Evolutionary conservation across 495 filamentous ascomycete genomes (phyloP), one percentile per base, ranked within the genome.

Genomic region (Terfezia boudieri): DNA sequence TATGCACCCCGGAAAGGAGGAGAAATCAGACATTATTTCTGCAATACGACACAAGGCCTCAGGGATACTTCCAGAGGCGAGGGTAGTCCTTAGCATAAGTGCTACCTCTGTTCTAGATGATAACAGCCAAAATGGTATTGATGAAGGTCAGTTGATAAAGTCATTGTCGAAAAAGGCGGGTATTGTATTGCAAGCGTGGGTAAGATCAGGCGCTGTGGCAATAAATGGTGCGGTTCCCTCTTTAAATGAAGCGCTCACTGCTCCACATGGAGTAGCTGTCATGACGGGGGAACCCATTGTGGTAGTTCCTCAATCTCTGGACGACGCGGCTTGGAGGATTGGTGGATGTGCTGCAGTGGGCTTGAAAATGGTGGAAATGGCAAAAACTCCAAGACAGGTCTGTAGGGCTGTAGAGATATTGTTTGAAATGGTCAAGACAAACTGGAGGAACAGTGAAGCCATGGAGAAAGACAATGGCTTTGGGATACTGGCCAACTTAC

Each of bases 401-500:
- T 69, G 84, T n/a, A 74, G 83, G 38, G 80, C 87, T 4, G 80
- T 93, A 10, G 77, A 87, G 58, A 81, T 90, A 52, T 71, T 94
- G 48, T 86, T 94, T 57, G 78, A 82, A 62, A 81, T 81, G 53
- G 80, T 94, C 14, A 78, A 83, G 61, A 79, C 82, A 50, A 94
- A 81, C 64, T 98, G 90, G 90, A 77, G 90, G 59, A 96, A 95
- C 59, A 96, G 92, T 61, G 90, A 98, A 67, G 88, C 89, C 51
- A 93, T 98, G 86, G 90, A 98, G 67, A 79, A 79, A 63, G 88
- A 93, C 54, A 93, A 87, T 61, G 90, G 88, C 10, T 98, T 93
- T 64, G 81, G 83, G 12, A 82, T 95, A n/a, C 71, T 96, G 36
- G 83, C 81, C 57, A 67, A 57, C 57, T 66, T 56, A 58, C 64